Conservation (phyloP, 257 asterid genomes). For the Asclepias syriaca region DNA sequence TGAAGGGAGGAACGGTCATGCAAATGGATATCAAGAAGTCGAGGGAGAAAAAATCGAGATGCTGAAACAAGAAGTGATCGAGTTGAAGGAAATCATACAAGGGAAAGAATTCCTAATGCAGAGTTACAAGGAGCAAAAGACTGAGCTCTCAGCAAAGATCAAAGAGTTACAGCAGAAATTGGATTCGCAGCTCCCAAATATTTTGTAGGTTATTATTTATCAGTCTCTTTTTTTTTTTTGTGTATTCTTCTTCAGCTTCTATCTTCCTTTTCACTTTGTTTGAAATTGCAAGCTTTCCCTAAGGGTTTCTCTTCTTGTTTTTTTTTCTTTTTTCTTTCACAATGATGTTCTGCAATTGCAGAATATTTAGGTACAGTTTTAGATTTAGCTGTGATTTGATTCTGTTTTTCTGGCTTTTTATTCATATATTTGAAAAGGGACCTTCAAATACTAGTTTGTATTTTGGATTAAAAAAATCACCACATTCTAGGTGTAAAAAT, state of each 20-base stretch:
- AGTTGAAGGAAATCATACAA: conserved; percentile 70
- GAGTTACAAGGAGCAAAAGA: conserved; percentile 82
- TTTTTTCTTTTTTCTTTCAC: neutral
- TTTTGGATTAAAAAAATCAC: too few species aligned
- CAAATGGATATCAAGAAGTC: conserved; percentile 45
- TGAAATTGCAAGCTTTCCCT: conserved; percentile 33
- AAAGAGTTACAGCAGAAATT: conserved; percentile 74
- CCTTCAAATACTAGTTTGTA: neutral
- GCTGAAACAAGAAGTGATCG: conserved; percentile 64
- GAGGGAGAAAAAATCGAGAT: conserved; percentile 61
- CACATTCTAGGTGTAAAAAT: too few species aligned
- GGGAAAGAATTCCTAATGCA: conserved; percentile 83
- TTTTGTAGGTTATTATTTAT: conserved; percentile 42
- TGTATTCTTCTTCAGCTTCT: conserved; percentile 46
- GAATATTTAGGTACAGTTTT: neutral
- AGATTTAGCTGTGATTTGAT: neutral
- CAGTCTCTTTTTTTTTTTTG: conserved; percentile 20
- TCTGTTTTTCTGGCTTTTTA: neutral
- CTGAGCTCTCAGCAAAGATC: conserved; percentile 69
- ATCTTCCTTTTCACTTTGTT: conserved; percentile 14
- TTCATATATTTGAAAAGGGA: too few species aligned
- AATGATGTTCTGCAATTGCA: neutral
- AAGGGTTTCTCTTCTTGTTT: conserved; percentile 6
- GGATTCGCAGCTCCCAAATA: conserved; percentile 81
- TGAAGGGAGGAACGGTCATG: conserved; percentile 44